phyloP scores from a whole-genome alignment of 371 early-diverging fungal genomes.

The Rhizopus arrhizus region DNA sequence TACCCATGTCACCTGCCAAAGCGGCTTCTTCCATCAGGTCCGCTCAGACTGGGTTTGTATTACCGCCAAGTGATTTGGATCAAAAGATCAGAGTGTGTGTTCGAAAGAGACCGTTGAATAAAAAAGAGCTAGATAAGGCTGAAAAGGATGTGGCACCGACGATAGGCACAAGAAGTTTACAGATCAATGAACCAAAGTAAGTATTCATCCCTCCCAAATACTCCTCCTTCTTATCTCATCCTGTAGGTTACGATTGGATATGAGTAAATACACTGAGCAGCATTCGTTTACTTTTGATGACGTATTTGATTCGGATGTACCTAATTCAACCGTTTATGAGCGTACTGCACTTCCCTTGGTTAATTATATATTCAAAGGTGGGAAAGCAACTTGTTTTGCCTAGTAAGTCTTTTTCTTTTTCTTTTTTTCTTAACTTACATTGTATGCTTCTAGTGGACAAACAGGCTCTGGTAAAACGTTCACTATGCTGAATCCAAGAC shows the following conservation, averaged over 20 bases:
- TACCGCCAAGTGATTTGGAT: slow-evolving; percentile 51
- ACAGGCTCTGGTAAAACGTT: slow-evolving; percentile 96
- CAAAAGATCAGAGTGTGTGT: slow-evolving; percentile 95
- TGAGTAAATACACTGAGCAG: slow-evolving; percentile 93
- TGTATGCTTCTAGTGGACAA: slow-evolving; percentile 75
- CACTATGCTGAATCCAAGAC: slow-evolving; percentile 92
- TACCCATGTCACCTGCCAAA: slow-evolving; percentile 27
- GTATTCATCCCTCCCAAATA: slow-evolving; percentile 9
- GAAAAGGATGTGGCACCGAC: slow-evolving; percentile 85
- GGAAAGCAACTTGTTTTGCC: slow-evolving; percentile 98
- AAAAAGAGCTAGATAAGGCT: slow-evolving; percentile 75
- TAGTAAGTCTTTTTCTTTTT: slow-evolving; percentile 63
- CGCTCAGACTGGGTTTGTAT: neutral
- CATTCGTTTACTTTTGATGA: slow-evolving; percentile 96
- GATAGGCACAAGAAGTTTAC: slow-evolving; percentile 65
- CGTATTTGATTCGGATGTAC: slow-evolving; percentile 83
- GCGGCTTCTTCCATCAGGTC: neutral
- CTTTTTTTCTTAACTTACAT: neutral
- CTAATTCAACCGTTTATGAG: slow-evolving; percentile 79
- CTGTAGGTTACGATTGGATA: slow-evolving; percentile 82
- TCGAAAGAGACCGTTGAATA: slow-evolving; percentile 90
- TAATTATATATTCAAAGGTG: slow-evolving; percentile 90
- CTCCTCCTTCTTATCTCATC: neutral
- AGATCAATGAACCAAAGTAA: slow-evolving; percentile 90
- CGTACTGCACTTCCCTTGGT: slow-evolving; percentile 94